Base-by-base conservation (phyloP, 1,284 basidiomycete genomes). In the Leccinum cinnamomeum region DNA sequence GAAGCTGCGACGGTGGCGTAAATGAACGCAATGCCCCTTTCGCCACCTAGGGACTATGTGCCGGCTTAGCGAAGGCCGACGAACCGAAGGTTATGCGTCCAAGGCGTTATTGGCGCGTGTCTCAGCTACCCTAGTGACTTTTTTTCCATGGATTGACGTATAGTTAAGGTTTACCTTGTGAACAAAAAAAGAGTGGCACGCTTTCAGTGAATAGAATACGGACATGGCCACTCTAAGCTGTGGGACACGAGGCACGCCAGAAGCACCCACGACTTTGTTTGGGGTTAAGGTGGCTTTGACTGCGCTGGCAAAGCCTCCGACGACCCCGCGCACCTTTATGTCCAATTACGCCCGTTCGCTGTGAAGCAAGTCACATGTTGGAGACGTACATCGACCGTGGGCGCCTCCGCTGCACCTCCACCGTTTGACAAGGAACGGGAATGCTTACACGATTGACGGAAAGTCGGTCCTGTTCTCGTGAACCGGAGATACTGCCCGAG, bases 191-290 rank as follows among this genome's bases (percentile, higher is more conserved):
- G 56, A 58, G 57, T 57, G 14, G 39, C 51, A 28, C 46, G 33
- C 56, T 54, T 59, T 59, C 60, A 57, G 53, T 59, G 57, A 62
- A 58, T 53, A 5, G 54, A 53, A 50, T 60, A 51, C 51, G 58
- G 54, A 62, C 59, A 56, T 60, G 50, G 56, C 53, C 57, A 56
- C 25, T 37, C 20, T 48, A 48, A 48, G 46, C 46, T 28, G 39
- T 25, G 12, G 39, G 61, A 71, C 71, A 72, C 64, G 71, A 72
- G 71, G 74, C 57, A 57, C 59, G 70, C 70, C 64, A 76, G 72
- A 74, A 72, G 71, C 69, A 46, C 60, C 41, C 60, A 57, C 64
- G 64, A 63, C 64, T 53, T 59, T 62, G 59, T 68, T 70, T 72
- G 72, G 72, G 60, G 60, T 44, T 60, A 71, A 69, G 67, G 68